Percentiles rank a stretch among this genome's conserved stretches.
Conservation (phyloP, 352 stramenopile species). For the Globisporangium spiculum region DNA sequence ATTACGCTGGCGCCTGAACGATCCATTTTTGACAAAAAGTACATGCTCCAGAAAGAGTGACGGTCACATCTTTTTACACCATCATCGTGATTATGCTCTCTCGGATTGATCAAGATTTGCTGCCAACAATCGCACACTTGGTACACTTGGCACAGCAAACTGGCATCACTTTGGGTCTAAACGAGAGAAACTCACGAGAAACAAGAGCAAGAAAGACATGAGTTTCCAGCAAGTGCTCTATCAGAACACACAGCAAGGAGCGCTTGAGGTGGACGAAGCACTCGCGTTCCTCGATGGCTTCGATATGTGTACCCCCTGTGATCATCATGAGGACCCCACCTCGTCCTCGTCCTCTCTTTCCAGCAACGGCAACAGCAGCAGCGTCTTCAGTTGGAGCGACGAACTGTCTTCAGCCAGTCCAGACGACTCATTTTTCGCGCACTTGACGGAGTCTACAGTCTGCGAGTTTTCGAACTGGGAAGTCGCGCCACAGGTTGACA, state of each 20-base stretch:
- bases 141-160: not conserved
- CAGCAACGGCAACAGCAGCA: not conserved
- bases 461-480: not conserved
- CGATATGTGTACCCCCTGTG: not conserved
- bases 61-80: too few species aligned
- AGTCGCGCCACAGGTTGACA: not conserved
- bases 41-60: too few species aligned
- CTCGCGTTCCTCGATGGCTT: slow-evolving; percentile 9
- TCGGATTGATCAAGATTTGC: too few species aligned
- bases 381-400: not conserved
- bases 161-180: not conserved
- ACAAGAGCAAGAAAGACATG: not conserved
- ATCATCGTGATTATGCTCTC: not conserved
- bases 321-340: not conserved
- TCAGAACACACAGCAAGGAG: not conserved
- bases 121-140: not conserved
- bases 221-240: not conserved
- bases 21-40: too few species aligned
- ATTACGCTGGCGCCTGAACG: too few species aligned
- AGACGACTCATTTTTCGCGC: not conserved
- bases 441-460: not conserved
- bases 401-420: not conserved
- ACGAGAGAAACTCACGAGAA: not conserved
- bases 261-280: not conserved
- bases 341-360: not conserved